A percentile compares a stretch with the other conserved stretches of the same genome.
These are phyloP conservation scores for Monoraphidium neglectum DNA, from an alignment of 139 green algal species.

Conservation along the genomic window DNA sequence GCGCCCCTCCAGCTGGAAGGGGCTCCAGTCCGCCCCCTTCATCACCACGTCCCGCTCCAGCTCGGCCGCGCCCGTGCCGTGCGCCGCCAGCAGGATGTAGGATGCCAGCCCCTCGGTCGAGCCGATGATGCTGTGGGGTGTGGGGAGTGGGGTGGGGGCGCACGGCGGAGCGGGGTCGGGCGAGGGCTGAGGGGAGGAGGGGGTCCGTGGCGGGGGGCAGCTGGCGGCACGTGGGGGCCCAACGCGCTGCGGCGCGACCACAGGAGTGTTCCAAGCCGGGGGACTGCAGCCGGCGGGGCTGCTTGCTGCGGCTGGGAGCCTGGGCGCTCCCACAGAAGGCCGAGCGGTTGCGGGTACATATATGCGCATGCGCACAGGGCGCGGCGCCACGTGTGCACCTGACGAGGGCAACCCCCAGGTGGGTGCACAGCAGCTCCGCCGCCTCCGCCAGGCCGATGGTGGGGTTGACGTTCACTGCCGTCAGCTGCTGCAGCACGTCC, in stretches of 20 bases:
- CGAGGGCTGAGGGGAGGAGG: no score
- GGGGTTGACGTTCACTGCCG: conserved; percentile 48
- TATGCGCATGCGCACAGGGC: not conserved
- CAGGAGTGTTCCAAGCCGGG: no score
- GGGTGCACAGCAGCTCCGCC: conserved; percentile 59
- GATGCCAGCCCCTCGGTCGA: conserved; percentile 59
- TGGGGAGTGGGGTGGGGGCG: not conserved
- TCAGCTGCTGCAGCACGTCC: conserved; percentile 59
- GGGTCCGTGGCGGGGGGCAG: no score
- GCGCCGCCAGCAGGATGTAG: conserved; percentile 56
- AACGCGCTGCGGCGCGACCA: no score
- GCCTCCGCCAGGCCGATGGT: conserved; percentile 59
- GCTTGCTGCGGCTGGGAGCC: not conserved
- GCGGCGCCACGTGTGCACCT: conserved; percentile 30
- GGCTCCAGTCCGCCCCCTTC: conserved; percentile 48
- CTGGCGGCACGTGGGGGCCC: no score
- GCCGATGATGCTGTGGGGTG: conserved; percentile 44
- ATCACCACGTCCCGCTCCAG: conserved; percentile 57
- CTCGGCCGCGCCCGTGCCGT: conserved; percentile 47
- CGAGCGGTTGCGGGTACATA: no score
- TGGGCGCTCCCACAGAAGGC: no score
- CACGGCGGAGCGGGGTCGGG: no score
- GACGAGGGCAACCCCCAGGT: conserved; percentile 50
- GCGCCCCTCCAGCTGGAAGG: conserved; percentile 22
- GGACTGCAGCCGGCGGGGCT: not conserved